Percentiles rank a stretch among this genome's conserved stretches.
These are phyloP conservation scores for Daldinia decipiens DNA, from an alignment of 495 filamentous ascomycete species.

Conservation along the genomic window DNA sequence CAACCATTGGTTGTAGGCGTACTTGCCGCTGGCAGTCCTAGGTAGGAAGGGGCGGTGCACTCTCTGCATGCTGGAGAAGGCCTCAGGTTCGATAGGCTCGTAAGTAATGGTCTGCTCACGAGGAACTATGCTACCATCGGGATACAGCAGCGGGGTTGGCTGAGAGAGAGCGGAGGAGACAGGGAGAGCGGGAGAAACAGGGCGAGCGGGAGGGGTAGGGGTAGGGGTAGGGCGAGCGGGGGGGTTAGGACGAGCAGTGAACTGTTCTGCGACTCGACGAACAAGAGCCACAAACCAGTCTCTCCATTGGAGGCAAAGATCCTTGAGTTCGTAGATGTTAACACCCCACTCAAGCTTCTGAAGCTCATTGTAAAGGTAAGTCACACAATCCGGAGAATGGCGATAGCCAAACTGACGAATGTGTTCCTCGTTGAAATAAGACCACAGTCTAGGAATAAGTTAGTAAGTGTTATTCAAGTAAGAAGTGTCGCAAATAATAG, in stretches of 20 bases:
- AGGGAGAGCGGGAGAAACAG: neutral
- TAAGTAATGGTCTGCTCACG: neutral
- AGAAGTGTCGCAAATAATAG: neutral
- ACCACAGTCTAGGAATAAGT: neutral
- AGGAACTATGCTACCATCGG: neutral
- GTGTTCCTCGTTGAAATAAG: neutral
- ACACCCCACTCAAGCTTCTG: conserved; percentile 1
- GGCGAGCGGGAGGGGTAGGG: neutral
- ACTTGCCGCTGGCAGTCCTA: too few relatives aligned
- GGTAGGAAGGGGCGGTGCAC: too few relatives aligned
- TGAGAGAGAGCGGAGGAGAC: neutral
- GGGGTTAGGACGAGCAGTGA: neutral
- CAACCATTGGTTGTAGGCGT: too few relatives aligned
- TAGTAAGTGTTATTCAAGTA: neutral
- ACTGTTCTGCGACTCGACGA: neutral
- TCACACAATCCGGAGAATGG: neutral
- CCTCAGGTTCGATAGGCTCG: neutral
- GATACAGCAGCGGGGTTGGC: neutral
- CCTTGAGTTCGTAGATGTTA: neutral
- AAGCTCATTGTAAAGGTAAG: neutral
- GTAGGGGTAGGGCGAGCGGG: neutral
- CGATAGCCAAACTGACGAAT: neutral
- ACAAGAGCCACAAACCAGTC: neutral
- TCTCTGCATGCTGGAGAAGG: neutral
- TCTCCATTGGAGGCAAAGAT: neutral